Conservation (phyloP, 371 early-diverging fungal species). For the Apophysomyces trapeziformis region DNA sequence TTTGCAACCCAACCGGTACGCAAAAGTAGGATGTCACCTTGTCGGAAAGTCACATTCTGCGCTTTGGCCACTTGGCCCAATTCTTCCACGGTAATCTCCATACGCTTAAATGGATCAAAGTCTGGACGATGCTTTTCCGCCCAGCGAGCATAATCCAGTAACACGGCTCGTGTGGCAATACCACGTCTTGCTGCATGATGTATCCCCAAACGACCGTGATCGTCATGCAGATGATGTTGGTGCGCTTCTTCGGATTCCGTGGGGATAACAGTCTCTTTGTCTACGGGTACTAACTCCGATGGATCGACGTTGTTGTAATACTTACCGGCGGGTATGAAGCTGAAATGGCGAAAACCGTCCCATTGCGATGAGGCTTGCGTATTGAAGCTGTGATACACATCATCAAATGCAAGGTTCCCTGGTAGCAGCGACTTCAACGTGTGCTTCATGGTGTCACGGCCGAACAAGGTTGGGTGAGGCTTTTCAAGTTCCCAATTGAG, state of each 20-base stretch:
- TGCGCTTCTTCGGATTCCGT: background rate
- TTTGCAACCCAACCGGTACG: conserved; percentile 21
- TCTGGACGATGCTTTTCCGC: conserved; percentile 12
- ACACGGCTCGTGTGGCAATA: conserved; percentile 22
- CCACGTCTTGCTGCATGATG: conserved; percentile 22
- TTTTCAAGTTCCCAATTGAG: conserved; percentile 21
- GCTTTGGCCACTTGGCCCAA: conserved; percentile 14
- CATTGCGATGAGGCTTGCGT: conserved; percentile 23
- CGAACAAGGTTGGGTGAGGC: conserved; percentile 11
- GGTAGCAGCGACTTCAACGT: conserved; percentile 1
- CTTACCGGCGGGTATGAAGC: background rate
- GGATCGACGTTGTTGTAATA: conserved; percentile 16
- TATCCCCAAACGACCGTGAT: conserved; percentile 21
- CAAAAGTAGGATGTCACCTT: conserved; percentile 21
- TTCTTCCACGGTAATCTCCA: conserved; percentile 19
- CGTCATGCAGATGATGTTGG: background rate
- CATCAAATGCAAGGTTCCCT: conserved; percentile 13
- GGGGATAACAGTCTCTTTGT: background rate
- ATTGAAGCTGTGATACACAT: conserved; percentile 17
- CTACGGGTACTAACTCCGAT: background rate
- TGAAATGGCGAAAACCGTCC: conserved; percentile 24
- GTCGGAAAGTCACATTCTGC: conserved; percentile 17
- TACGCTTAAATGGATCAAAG: conserved; percentile 20
- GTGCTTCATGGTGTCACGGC: conserved; percentile 12
- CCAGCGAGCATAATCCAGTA: conserved; percentile 21